Evolutionary conservation across 371 early-diverging fungal species (phyloP).

Genomic region (Lichtheimia ornata): DNA sequence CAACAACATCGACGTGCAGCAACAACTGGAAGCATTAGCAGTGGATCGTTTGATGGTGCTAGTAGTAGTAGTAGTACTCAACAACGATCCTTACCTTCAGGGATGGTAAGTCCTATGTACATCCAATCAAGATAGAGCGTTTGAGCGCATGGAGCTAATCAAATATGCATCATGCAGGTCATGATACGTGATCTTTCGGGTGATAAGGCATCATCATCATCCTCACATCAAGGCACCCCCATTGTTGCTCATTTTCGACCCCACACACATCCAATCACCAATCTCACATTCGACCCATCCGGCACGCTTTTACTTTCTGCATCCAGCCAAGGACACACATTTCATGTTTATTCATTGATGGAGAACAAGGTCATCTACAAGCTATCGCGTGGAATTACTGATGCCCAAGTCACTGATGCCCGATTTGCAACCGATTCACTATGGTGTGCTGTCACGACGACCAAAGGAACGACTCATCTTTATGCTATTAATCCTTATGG

Average conservation of each 20-base stretch:
- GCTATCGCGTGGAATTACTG: slow-evolving; percentile 76
- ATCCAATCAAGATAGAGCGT: no score
- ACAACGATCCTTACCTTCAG: slow-evolving; percentile 17
- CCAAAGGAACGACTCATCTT: slow-evolving; percentile 77
- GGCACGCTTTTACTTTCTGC: slow-evolving; percentile 73
- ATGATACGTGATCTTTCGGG: slow-evolving; percentile 50
- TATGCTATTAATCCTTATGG: slow-evolving; percentile 73
- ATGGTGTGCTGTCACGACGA: slow-evolving; percentile 79
- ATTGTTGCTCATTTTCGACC: slow-evolving; percentile 70
- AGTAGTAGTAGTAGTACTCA: neutral
- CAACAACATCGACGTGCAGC: neutral
- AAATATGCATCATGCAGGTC: slow-evolving; percentile 29
- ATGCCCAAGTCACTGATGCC: slow-evolving; percentile 72
- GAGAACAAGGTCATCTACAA: slow-evolving; percentile 51
- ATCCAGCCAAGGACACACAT: slow-evolving; percentile 72
- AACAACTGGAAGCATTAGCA: neutral
- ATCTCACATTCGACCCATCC: slow-evolving; percentile 63
- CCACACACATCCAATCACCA: slow-evolving; percentile 69
- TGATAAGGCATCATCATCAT: neutral
- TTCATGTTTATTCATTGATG: slow-evolving; percentile 64
- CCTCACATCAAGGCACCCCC: slow-evolving; percentile 16
- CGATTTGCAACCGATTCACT: slow-evolving; percentile 68
- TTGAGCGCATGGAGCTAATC: neutral
- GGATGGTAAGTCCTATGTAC: slow-evolving; percentile 31
- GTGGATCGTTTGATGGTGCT: no score